Percentiles rank a stretch among this genome's conserved stretches.
Conservation (phyloP, 2,329 filamentous ascomycete species). For the Leptographium flavum region DNA sequence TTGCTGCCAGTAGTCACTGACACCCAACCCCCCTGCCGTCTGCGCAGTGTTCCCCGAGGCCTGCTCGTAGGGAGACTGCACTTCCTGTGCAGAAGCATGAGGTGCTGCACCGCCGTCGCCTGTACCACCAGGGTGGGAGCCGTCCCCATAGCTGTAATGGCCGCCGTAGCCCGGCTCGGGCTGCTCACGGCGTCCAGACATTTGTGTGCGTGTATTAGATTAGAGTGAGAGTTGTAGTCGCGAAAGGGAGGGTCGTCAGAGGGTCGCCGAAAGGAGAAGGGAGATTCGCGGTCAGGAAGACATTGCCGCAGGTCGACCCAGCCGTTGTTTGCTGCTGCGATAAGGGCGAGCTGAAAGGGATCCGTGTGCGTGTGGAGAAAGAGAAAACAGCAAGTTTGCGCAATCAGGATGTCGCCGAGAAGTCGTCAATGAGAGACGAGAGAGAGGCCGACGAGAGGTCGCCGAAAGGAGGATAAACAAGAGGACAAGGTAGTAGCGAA, state of each 20-base stretch:
- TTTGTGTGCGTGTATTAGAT: neutral
- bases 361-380: no score
- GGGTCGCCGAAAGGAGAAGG: conserved; percentile 15
- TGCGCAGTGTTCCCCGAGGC: conserved; percentile 14
- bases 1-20: conserved; percentile 40
- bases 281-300: neutral
- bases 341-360: no score
- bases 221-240: neutral
- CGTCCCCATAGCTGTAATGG: conserved; percentile 1
- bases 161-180: conserved; percentile 3
- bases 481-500: neutral
- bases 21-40: conserved; percentile 22
- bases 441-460: no score
- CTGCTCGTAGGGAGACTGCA: conserved; percentile 6
- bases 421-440: neutral
- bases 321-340: no score
- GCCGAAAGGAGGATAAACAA: no score
- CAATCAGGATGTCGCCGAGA: neutral
- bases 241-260: conserved; percentile 50
- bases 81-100: neutral
- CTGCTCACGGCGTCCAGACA: conserved; percentile 21
- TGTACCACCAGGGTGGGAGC: neutral
- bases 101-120: neutral
- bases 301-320: neutral
- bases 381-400: no score